These are phyloP conservation scores for Phialemonium atrogriseum DNA, from an alignment of 2,329 filamentous ascomycete species.

Conservation along the genomic window DNA sequence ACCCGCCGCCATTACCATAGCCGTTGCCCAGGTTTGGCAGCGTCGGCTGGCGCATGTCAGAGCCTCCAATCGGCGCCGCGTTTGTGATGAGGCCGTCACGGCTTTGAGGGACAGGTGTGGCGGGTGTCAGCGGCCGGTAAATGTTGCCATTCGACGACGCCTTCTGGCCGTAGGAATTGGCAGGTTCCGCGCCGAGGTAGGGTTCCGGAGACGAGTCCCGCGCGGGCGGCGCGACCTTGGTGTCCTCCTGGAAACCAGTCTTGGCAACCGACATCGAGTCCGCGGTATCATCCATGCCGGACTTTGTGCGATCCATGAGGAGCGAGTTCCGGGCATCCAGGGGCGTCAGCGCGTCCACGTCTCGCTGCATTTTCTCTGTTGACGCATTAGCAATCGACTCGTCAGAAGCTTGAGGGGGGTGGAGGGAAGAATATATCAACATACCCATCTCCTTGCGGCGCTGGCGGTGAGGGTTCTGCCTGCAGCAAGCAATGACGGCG, in stretches of 20 bases:
- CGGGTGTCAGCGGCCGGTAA: conserved; percentile 30
- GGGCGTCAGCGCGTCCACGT: conserved; percentile 76
- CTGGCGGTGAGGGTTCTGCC: conserved; percentile 84
- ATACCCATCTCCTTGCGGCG: conserved; percentile 84
- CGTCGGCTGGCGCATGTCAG: conserved; percentile 24
- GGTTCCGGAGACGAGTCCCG: conserved; percentile 24
- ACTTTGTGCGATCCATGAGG: conserved; percentile 50
- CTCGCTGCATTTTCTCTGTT: conserved; percentile 66
- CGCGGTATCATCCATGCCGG: conserved; percentile 23
- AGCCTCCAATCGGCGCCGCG: conserved; percentile 28
- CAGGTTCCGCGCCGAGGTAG: conserved; percentile 13
- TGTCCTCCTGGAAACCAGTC: conserved; percentile 25
- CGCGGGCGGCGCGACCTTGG: conserved; percentile 8
- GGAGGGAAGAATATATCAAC: conserved; percentile 19
- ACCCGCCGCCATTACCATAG: conserved; percentile 6
- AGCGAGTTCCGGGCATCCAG: conserved; percentile 82
- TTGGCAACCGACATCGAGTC: conserved; percentile 36
- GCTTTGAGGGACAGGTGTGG: conserved; percentile 19
- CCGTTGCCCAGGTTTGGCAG: conserved; percentile 20
- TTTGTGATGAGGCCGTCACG: conserved; percentile 28
- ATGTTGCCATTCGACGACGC: conserved; percentile 7
- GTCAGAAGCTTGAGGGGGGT: too few relatives aligned
- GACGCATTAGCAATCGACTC: conserved; percentile 19
- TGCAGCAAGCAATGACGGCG: conserved; percentile 72
- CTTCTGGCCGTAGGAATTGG: conserved; percentile 9